A percentile compares a stretch with the other conserved stretches of the same genome.
phyloP scores from a whole-genome alignment of 176 grass and related monocot species.

The Aegilops sharonensis region DNA sequence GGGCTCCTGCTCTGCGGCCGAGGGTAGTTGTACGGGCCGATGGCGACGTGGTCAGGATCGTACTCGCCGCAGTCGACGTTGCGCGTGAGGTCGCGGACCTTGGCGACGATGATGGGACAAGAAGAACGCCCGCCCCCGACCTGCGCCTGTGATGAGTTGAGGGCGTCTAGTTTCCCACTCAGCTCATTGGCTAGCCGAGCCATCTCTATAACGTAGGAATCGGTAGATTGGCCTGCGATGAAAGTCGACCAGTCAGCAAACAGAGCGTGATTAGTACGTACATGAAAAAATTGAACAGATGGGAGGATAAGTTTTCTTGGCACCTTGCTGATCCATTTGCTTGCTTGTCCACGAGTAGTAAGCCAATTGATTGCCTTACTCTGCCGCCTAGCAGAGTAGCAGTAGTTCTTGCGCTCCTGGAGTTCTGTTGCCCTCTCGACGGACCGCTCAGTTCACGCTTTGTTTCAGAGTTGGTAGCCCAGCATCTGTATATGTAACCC shows the following conservation, averaged over 20 bases:
- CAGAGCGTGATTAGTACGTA: too few species aligned
- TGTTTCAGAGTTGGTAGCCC: background rate
- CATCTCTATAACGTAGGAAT: background rate
- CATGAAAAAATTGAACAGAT: background rate
- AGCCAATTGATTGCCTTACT: too few species aligned
- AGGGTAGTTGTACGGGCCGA: constrained; percentile 22
- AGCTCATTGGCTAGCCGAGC: background rate
- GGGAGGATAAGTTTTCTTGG: background rate
- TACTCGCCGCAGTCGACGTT: background rate
- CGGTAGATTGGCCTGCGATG: background rate
- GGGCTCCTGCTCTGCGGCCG: background rate
- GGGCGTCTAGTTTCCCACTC: background rate
- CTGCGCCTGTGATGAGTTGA: background rate
- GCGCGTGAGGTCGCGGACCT: background rate
- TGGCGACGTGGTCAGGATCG: constrained; percentile 5
- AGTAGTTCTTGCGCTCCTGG: background rate
- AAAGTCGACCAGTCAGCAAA: too few species aligned
- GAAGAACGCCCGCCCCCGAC: background rate
- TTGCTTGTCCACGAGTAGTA: background rate
- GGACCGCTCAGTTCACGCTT: background rate
- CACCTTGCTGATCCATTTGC: background rate
- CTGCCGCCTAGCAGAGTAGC: background rate
- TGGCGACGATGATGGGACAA: background rate
- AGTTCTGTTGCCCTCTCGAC: background rate
- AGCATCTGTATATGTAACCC: background rate